phyloP scores from a whole-genome alignment of 768 basidiomycete species.

The Xerocomus spinulosus region DNA sequence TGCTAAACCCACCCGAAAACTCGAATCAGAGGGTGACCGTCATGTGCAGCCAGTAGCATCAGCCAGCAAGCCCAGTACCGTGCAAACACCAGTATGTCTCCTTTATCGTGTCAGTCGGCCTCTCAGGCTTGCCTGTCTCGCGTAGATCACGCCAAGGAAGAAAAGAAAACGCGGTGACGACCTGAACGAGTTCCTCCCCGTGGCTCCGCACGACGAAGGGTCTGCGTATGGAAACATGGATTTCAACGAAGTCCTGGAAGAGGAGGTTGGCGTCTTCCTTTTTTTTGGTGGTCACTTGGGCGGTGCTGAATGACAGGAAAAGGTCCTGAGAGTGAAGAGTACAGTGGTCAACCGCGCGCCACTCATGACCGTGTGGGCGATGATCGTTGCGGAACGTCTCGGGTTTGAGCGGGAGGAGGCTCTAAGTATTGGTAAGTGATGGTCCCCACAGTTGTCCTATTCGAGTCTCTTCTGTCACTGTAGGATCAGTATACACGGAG shows the following conservation, averaged over 20 bases:
- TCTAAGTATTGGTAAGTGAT: conserved; percentile 74
- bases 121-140: conserved; percentile 2
- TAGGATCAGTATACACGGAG: conserved; percentile 91
- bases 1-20: conserved; percentile 20
- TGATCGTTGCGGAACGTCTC: conserved; percentile 76
- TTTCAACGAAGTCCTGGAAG: conserved; percentile 70
- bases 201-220: conserved; percentile 46
- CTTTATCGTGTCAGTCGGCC: background rate
- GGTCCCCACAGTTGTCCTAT: background rate
- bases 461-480: background rate
- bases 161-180: conserved; percentile 42
- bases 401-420: conserved; percentile 89
- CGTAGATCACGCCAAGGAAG: conserved; percentile 48
- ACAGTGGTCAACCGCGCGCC: conserved; percentile 87
- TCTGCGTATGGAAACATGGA: conserved; percentile 52
- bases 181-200: conserved; percentile 58
- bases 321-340: conserved; percentile 59
- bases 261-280: conserved; percentile 45
- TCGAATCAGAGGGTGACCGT: conserved; percentile 12
- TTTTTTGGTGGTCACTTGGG: background rate
- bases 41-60: conserved; percentile 6
- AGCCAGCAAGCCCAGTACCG: conserved; percentile 16
- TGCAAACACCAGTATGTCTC: conserved; percentile 30
- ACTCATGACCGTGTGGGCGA: conserved; percentile 92
- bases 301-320: conserved; percentile 1